Base-by-base conservation (phyloP, 208 protist genomes). In the Naegleria lovaniensis region DNA sequence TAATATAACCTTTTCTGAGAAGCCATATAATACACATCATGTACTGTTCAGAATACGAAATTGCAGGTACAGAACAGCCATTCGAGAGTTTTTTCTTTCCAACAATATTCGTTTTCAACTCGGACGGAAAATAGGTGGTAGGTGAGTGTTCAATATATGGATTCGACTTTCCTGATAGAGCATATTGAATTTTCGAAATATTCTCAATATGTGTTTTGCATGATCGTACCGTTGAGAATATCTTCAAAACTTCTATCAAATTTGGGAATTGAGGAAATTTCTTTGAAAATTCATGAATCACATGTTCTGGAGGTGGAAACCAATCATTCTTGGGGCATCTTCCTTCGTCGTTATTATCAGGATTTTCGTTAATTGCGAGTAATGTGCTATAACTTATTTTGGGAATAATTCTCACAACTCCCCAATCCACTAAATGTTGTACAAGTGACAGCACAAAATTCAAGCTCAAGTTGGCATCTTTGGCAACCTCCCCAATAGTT, bases 371-470 rank as follows among this genome's bases (percentile, higher is more conserved):
- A 15, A 87, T 51, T 51, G 33, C 38, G 9, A 87, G 83, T 41
- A 87, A 22, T 16, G 83, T 87, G 33, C 40, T 33, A 51, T 51
- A 40, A n/a, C 40, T 51, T 29, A 87, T 29, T 51, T 51, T 40
- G 6, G 83, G 33, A 48, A 87, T 87, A 38, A 38, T 22, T 16
- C 83, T 41, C 15, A 87, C 83, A 25, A 87, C 6, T 29, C 84
- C 84, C 84, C 84, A 88, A 36, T 88, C 13, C 29, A 88, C 41
- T 22, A 88, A 58, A 58, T 88, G 84, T 58, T 88, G 84, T 33
- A 39, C 84, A n/a, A 88, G 9, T 33, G 41, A 36, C 25, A 15
- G 58, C 7, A 88, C 84, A 36, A 88, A 58, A 33, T 58, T 38
- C 4, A 88, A 39, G 16, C 6, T 88, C 9, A 88, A 19, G 41